phyloP scores from a whole-genome alignment of 768 basidiomycete genomes.

The Boletellus sp. region DNA sequence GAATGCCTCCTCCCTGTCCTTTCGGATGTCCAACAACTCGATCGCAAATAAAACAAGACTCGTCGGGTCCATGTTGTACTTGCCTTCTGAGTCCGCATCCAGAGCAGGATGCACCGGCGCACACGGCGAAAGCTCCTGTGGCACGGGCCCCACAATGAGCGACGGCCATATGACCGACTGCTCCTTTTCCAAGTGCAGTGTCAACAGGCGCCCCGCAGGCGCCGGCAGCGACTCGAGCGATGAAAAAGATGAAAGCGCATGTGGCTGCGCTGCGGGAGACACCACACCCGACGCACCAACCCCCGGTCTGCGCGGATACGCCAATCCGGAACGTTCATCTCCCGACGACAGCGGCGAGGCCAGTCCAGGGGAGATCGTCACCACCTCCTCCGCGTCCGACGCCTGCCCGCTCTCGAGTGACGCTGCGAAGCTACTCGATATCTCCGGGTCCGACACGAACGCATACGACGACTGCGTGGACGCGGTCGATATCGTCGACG shows the following conservation, averaged over 20 bases:
- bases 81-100: constrained; percentile 47
- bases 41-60: constrained; percentile 69
- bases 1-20: constrained; percentile 73
- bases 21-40: constrained; percentile 71
- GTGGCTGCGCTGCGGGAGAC: constrained; percentile 53
- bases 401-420: constrained; percentile 71
- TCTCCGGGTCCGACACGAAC: constrained; percentile 78
- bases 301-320: constrained; percentile 15
- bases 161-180: constrained; percentile 82
- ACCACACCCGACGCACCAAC: constrained; percentile 48
- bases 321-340: constrained; percentile 41
- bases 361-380: constrained; percentile 50
- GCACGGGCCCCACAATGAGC: constrained; percentile 68
- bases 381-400: constrained; percentile 68
- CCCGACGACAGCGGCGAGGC: constrained; percentile 63
- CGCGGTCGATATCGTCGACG: constrained; percentile 67
- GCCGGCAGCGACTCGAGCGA: constrained; percentile 70
- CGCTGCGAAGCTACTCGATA: constrained; percentile 80
- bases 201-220: constrained; percentile 63
- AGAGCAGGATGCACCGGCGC: constrained; percentile 51
- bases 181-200: constrained; percentile 77
- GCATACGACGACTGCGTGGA: constrained; percentile 82
- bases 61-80: constrained; percentile 85
- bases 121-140: constrained; percentile 54
- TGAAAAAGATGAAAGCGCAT: constrained; percentile 67